Base-by-base conservation (phyloP, 257 asterid species). In the Ilex asprella region DNA sequence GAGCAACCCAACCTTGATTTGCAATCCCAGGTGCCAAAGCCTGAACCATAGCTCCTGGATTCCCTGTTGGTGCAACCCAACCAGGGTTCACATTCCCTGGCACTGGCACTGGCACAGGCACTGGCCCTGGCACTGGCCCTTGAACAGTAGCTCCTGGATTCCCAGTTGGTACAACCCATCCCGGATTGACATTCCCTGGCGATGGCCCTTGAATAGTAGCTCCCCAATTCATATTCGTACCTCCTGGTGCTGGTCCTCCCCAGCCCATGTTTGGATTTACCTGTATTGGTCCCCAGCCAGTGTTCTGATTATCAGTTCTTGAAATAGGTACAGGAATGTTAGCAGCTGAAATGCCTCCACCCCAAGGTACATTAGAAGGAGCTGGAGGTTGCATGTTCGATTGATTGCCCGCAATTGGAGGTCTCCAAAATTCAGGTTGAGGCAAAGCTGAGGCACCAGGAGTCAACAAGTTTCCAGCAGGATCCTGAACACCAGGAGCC, bases 211-310 rank as follows among this genome's bases (percentile, higher is more conserved):
- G 95, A 77, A 79, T 75, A 54, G 77, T 50, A 5, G 88, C 79
- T 16, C 55, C 84, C 94, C 87, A 83, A 46, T 67, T 80, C 71
- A 76, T 67, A 62, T 82, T 89, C n/a, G 81, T 62, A 61, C 62
- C 64, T 16, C 65, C 79, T 30, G 85, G 79, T 7, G 69, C 64
- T 1, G 81, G 79, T 65, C 84, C 83, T 59, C 61, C 84, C 90
- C 97, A 88, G 16, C 91, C 86, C 81, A 75, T 73, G 73, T 84
- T 86, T 6, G 81, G 81, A 68, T 69, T 86, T 16, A 81, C 72
- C 56, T 64, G 94, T 77, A 79, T 41, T 32, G 83, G 12, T 6
- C 80, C 82, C 98, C 98, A 88, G 29, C 85, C 89, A 13, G 60
- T 31, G 41, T 77, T 85, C 1, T 81, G 55, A 79, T 79, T 86